Base-by-base conservation (phyloP, 1,284 basidiomycete species). In the Hymenochaete sp. region DNA sequence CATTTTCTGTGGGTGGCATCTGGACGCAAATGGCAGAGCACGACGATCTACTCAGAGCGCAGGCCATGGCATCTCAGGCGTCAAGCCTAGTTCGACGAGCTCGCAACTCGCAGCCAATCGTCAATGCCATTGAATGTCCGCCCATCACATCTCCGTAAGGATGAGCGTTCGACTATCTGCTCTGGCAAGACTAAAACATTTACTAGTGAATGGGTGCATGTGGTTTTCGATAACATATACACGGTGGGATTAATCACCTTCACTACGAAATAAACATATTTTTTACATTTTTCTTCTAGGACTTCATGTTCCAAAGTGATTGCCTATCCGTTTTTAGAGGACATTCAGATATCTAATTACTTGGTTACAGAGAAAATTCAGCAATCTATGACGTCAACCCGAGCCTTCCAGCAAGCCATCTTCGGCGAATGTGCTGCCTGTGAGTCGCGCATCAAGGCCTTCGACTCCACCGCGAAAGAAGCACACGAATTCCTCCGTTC, bases 161-260 rank as follows among this genome's bases (percentile, higher is more conserved):
- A 2, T 16, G 21, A 10, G 18, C 9, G 25, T 45, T 10, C 6
- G 25, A 22, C 33, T n/a, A 45, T 6, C 5, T 24, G 22, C 7
- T n/a, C 26, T 10, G 9, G 19, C 6, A 25, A n/a, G 26, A 16
- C 25, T 32, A 16, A 42, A 27, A 14, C 18, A 32, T 41, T 31
- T 36, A 14, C 13, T 32, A 50, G 48, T 28, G 45, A 50, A 25
- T 50, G 45, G 45, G 11, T 50, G 11, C 33, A 47, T 19, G 40
- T 47, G 14, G 49, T 50, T 8, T 50, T 50, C 27, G 49, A 50
- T 22, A 50, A 47, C 33, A 40, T 50, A 29, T 50, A 47, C 36
- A 50, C 44, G 14, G 45, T 46, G 21, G 37, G 38, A n/a, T 14
- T n/a, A n/a, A 10, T 36, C 35, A 16, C 21, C 16, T 26, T 31